Base-by-base conservation (phyloP, 2,329 filamentous ascomycete species). In the Myrmaecium sp. region DNA sequence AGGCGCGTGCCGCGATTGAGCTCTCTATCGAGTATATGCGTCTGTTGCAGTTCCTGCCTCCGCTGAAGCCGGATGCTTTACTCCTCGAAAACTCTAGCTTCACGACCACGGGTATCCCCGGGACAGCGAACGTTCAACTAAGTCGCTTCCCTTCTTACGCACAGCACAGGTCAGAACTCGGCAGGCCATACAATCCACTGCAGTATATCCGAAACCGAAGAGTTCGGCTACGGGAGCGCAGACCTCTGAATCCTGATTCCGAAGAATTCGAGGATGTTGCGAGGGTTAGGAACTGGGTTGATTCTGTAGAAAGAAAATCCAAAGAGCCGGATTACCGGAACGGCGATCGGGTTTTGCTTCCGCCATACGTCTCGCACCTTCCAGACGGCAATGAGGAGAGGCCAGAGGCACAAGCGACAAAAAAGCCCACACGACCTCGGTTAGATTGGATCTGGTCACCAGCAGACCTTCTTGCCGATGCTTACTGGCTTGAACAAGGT, bases 121-220 rank as follows among this genome's bases (percentile, higher is more conserved):
- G 59, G 26, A 51, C 46, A 33, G 39, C 49, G 1, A 42, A 49
- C 31, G 50, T 55, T 34, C 41, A 54, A 25, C 37, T 54, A 32
- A 47, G 40, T 30, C 44, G 57, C 39, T 28, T 47, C 31, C 33
- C 48, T 29, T 48, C 50, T 34, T 26, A 55, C 38, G 41, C 42
- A 15, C 49, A 40, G 36, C 47, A 40, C 33, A 47, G 47, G 33
- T 41, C 49, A 21, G 42, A 31, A n/a, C 49, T 74, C 5, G 77
- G 78, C 4, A 73, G 84, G 27, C 55, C 62, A 2, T 95, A 95
- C 47, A 93, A 98, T 46, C 89, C 86, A 4, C 55, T 98, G 14
- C 89, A 95, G 49, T 82, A 82, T 39, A 78, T 95, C 29, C 74
- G 89, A 12, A 95, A 98, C 44, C 69, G 86, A 25, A 86, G 84